Conservation (phyloP, 805 yeast genomes). For the Metschnikowia cerradonensis region DNA sequence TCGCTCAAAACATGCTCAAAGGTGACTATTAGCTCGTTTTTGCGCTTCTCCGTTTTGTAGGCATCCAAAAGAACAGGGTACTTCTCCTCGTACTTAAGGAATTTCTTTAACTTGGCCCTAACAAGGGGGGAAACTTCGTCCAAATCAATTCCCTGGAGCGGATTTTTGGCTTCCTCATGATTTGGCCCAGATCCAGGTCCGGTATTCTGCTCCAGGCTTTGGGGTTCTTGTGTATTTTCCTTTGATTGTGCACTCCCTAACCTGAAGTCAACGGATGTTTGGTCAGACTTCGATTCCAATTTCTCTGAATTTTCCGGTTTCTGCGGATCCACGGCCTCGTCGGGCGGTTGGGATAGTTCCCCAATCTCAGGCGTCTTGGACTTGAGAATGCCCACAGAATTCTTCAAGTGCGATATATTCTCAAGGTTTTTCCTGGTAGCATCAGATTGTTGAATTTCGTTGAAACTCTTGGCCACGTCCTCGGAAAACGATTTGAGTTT, state of each 20-base stretch:
- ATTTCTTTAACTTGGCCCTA: slow-evolving; percentile 63
- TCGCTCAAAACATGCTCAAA: slow-evolving; percentile 75
- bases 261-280: too few species aligned
- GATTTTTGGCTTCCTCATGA: slow-evolving; percentile 1
- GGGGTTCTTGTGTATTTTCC: too few species aligned
- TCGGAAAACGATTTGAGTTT: slow-evolving; percentile 41
- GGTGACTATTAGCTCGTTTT: slow-evolving; percentile 50
- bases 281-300: not conserved
- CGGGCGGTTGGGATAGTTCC: slow-evolving; percentile 46
- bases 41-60: slow-evolving; percentile 74
- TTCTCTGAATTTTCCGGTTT: slow-evolving; percentile 2
- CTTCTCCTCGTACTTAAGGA: slow-evolving; percentile 82
- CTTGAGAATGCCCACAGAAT: slow-evolving; percentile 30
- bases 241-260: too few species aligned
- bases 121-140: slow-evolving; percentile 55
- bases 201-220: too few species aligned
- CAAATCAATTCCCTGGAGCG: slow-evolving; percentile 23
- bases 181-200: not conserved
- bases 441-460: slow-evolving; percentile 26
- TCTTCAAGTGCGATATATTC: slow-evolving; percentile 29
- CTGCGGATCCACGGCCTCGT: slow-evolving; percentile 25
- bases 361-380: slow-evolving; percentile 46
- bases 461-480: slow-evolving; percentile 43
- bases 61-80: slow-evolving; percentile 85
- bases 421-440: slow-evolving; percentile 8